These are phyloP conservation scores for Trichoderma koningii DNA, from an alignment of 2,329 filamentous ascomycete species.

Conservation along the genomic window DNA sequence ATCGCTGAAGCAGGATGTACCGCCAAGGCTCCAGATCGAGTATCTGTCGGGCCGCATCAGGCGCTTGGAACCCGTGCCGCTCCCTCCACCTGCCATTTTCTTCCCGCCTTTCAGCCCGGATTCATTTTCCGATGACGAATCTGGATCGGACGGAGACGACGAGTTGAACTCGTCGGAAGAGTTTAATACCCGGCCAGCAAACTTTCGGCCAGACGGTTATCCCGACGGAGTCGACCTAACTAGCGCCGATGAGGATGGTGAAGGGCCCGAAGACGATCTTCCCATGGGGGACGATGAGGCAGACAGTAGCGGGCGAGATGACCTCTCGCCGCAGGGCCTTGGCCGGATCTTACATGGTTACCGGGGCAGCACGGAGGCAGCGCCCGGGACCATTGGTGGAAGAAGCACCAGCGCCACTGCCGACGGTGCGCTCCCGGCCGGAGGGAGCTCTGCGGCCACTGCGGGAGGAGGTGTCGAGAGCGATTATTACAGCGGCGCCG, in stretches of 20 bases:
- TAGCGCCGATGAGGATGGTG: constrained; percentile 47
- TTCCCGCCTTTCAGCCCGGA: constrained; percentile 51
- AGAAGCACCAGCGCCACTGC: constrained; percentile 40
- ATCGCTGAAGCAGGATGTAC: background rate
- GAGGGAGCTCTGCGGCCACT: constrained; percentile 45
- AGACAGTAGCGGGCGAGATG: background rate
- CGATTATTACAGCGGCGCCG: constrained; percentile 42
- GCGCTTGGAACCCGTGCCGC: constrained; percentile 49
- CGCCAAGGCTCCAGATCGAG: constrained; percentile 44
- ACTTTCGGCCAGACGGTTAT: constrained; percentile 46
- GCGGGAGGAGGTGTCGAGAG: constrained; percentile 46
- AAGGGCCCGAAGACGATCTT: constrained; percentile 45
- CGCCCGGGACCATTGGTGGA: constrained; percentile 37
- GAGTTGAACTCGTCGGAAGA: constrained; percentile 37
- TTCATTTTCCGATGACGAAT: constrained; percentile 39
- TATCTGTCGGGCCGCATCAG: constrained; percentile 49
- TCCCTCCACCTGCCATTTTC: constrained; percentile 57
- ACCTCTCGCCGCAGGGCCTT: constrained; percentile 11
- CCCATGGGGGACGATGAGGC: constrained; percentile 33
- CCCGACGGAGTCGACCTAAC: constrained; percentile 44
- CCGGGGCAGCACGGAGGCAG: constrained; percentile 40
- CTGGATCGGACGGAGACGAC: constrained; percentile 36
- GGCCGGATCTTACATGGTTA: constrained; percentile 30
- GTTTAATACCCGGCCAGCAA: constrained; percentile 40
- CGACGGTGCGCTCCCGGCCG: constrained; percentile 34